Percentiles rank a stretch among this genome's conserved stretches.
phyloP scores from a whole-genome alignment of 495 filamentous ascomycete genomes.

The Penicilliopsis zonata region DNA sequence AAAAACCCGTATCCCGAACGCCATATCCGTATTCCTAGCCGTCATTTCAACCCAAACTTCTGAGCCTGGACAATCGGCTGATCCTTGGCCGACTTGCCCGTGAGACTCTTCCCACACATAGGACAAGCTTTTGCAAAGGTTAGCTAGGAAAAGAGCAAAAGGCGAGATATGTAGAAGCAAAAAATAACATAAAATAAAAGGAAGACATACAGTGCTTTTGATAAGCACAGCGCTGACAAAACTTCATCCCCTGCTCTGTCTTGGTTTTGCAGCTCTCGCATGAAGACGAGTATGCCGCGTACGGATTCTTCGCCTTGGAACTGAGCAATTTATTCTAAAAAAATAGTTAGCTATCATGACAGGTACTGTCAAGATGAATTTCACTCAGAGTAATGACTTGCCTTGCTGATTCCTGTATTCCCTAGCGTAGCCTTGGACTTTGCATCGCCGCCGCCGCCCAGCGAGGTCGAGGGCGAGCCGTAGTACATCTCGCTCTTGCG shows the following conservation, averaged over 20 bases:
- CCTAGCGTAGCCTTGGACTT: conserved; percentile 34
- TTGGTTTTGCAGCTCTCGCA: conserved; percentile 54
- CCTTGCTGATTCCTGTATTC: conserved; percentile 26
- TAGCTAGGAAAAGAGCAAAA: conserved; percentile 8
- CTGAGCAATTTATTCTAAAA: conserved; percentile 54
- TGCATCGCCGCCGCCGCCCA: conserved; percentile 42
- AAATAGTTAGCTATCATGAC: conserved; percentile 1
- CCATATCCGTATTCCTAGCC: neutral
- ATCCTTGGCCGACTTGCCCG: conserved; percentile 32
- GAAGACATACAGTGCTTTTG: conserved; percentile 45
- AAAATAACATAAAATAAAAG: neutral
- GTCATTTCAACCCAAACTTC: conserved; percentile 54
- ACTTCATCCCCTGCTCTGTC: conserved; percentile 47
- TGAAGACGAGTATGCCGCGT: conserved; percentile 52
- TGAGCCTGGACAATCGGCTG: conserved; percentile 49
- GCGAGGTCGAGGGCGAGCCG: conserved; percentile 48
- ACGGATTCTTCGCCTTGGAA: conserved; percentile 57
- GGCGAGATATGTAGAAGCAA: too few species aligned
- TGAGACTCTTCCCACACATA: conserved; percentile 50
- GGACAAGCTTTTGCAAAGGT: conserved; percentile 38
- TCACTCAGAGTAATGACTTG: conserved; percentile 4
- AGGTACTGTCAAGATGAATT: neutral
- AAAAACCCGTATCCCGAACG: too few species aligned
- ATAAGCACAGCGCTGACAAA: conserved; percentile 57
- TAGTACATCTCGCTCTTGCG: conserved; percentile 63